A percentile compares a stretch with the other conserved stretches of the same genome.
Conservation (phyloP, 2,329 filamentous ascomycete genomes). For the Penicillium sp. region DNA sequence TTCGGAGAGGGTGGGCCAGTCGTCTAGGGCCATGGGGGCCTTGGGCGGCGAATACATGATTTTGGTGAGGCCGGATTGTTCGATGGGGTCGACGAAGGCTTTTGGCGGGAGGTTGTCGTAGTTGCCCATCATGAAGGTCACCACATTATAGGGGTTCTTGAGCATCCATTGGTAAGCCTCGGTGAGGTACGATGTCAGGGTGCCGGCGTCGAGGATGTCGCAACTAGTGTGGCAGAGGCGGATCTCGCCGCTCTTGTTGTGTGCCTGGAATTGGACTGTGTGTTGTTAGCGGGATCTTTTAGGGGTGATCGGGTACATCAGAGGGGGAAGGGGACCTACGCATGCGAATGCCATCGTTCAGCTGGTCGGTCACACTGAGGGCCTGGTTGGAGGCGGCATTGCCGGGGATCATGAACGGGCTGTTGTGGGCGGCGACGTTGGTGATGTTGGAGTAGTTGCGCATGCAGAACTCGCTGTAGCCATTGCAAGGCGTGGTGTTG, state of each 20-base stretch:
- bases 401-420: constrained; percentile 71
- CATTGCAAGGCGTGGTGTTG: constrained; percentile 81
- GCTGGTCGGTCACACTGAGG: constrained; percentile 68
- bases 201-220: constrained; percentile 78
- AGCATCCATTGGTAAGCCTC: constrained; percentile 74
- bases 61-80: constrained; percentile 70
- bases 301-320: not conserved
- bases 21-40: constrained; percentile 69
- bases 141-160: constrained; percentile 79
- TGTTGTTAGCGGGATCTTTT: not conserved
- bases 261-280: constrained; percentile 64
- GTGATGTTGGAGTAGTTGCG: constrained; percentile 83
- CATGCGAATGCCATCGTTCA: constrained; percentile 73
- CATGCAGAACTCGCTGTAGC: constrained; percentile 74
- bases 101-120: constrained; percentile 70
- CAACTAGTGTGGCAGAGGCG: constrained; percentile 88
- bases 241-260: constrained; percentile 60
- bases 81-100: constrained; percentile 70
- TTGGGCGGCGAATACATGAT: constrained; percentile 75
- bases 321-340: constrained; percentile 40
- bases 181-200: constrained; percentile 73
- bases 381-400: constrained; percentile 78
- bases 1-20: constrained; percentile 82
- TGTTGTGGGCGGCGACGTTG: constrained; percentile 78
- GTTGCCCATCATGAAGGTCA: constrained; percentile 86